phyloP scores from a whole-genome alignment of 179 eudicot species.

The Corrigiola litoralis region DNA sequence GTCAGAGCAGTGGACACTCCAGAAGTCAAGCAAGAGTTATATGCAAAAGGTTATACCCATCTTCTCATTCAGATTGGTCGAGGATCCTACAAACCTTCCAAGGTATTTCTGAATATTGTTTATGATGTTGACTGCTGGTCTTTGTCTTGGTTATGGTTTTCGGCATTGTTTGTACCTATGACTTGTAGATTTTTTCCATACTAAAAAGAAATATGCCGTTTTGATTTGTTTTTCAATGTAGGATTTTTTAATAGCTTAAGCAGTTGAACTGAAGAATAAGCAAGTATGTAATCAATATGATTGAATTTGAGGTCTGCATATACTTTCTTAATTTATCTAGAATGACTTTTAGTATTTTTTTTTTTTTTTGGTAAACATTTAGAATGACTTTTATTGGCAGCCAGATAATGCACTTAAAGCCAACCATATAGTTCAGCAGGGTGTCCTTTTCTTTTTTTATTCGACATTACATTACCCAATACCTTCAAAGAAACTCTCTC shows the following conservation, averaged over 20 bases:
- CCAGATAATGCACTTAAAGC: too few species aligned
- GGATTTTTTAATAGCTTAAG: background rate
- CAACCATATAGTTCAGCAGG: too few species aligned
- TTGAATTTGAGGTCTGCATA: background rate
- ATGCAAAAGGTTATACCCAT: slow-evolving; percentile 64
- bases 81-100: slow-evolving; percentile 69
- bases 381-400: too few species aligned
- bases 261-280: background rate
- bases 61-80: slow-evolving; percentile 86
- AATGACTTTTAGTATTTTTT: too few species aligned
- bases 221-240: too few species aligned
- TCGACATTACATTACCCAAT: too few species aligned
- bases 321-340: too few species aligned
- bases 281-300: background rate
- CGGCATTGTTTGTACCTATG: background rate
- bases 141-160: background rate
- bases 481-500: too few species aligned
- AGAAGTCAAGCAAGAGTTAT: slow-evolving; percentile 58
- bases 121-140: background rate
- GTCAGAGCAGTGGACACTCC: slow-evolving; percentile 68
- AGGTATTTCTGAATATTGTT: slow-evolving; percentile 33
- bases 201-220: background rate
- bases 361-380: too few species aligned
- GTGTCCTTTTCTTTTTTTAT: too few species aligned
- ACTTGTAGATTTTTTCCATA: background rate